phyloP scores from a whole-genome alignment of 2,329 filamentous ascomycete species.

The Neospermospora avenae region DNA sequence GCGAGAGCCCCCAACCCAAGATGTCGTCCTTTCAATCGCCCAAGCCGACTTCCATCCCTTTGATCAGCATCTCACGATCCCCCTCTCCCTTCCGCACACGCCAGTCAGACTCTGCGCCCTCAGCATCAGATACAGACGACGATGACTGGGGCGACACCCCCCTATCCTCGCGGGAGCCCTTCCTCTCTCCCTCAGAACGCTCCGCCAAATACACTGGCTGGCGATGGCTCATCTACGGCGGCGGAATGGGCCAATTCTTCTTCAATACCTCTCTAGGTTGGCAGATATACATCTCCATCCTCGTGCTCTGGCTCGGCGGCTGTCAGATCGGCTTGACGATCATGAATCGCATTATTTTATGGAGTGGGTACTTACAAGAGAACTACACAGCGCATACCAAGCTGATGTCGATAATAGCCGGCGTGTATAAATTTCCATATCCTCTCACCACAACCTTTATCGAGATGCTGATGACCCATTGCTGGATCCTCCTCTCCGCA shows the following conservation, averaged over 20 bases:
- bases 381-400: slow-evolving; percentile 33
- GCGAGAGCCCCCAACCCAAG: slow-evolving; percentile 18
- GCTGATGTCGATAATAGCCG: slow-evolving; percentile 37
- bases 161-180: slow-evolving; percentile 36
- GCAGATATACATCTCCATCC: slow-evolving; percentile 45
- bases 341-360: slow-evolving; percentile 50
- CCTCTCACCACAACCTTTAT: slow-evolving; percentile 49
- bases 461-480: slow-evolving; percentile 48
- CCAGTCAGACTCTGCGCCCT: slow-evolving; percentile 38
- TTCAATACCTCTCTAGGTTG: slow-evolving; percentile 46
- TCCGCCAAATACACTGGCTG: slow-evolving; percentile 30
- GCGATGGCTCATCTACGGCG: slow-evolving; percentile 37
- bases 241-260: slow-evolving; percentile 46
- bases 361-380: slow-evolving; percentile 38
- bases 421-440: slow-evolving; percentile 50
- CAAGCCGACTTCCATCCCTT: slow-evolving; percentile 37
- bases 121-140: slow-evolving; percentile 44
- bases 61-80: slow-evolving; percentile 44
- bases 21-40: slow-evolving; percentile 29
- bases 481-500: slow-evolving; percentile 45
- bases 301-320: slow-evolving; percentile 46
- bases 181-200: slow-evolving; percentile 26
- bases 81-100: slow-evolving; percentile 44
- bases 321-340: slow-evolving; percentile 45
- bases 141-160: slow-evolving; percentile 39